Evolutionary conservation across 441 rosid species (phyloP).

Genomic region (Adansonia madagascariensis): DNA sequence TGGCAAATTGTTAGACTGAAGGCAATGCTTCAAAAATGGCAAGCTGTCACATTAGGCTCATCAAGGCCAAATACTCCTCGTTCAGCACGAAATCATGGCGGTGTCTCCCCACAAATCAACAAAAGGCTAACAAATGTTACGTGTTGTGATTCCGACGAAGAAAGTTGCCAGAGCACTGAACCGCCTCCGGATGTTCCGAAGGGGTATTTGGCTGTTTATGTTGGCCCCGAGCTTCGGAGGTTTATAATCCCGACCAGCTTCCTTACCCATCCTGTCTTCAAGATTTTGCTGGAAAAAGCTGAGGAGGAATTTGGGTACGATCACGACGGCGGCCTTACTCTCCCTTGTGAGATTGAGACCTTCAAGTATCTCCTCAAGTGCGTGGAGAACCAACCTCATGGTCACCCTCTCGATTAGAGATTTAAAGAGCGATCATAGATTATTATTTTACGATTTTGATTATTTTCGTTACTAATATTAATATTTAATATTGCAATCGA

Average conservation of each 20-base stretch:
- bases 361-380: conserved; percentile 81
- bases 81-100: conserved; percentile 31
- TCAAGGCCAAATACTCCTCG: conserved; percentile 41
- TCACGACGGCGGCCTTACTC: conserved; percentile 75
- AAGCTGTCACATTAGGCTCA: conserved; percentile 60
- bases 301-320: conserved; percentile 93
- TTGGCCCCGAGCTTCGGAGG: conserved; percentile 92
- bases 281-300: conserved; percentile 78
- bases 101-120: conserved; percentile 47
- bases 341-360: conserved; percentile 95
- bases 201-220: conserved; percentile 88
- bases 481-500: too few relatives aligned
- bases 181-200: conserved; percentile 82
- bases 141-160: conserved; percentile 82
- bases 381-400: conserved; percentile 65
- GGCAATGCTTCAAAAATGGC: conserved; percentile 89
- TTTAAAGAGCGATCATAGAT: too few relatives aligned
- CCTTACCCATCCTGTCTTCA: conserved; percentile 78
- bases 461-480: too few relatives aligned
- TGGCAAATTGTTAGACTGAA: conserved; percentile 79
- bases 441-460: too few relatives aligned
- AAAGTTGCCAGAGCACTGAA: conserved; percentile 66
- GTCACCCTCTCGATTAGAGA: conserved; percentile 41
- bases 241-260: conserved; percentile 82
- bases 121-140: conserved; percentile 49